These are phyloP conservation scores for Thoreauomyces humboldtii DNA, from an alignment of 192 early-diverging fungal species.

Conservation along the genomic window DNA sequence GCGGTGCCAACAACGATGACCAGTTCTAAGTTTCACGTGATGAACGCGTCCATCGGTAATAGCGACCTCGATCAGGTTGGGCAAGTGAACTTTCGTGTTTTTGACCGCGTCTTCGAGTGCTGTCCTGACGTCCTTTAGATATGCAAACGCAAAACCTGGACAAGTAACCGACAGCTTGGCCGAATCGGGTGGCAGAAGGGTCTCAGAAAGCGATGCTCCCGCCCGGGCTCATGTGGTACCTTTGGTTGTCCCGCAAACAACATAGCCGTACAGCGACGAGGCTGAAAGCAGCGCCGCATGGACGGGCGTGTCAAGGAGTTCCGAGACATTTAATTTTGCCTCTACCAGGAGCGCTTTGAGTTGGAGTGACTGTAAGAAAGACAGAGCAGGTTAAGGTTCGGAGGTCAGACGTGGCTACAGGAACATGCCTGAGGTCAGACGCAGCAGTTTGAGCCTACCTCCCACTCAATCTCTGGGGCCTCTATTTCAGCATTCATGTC, in stretches of 20 bases:
- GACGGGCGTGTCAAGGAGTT: slow-evolving; percentile 1
- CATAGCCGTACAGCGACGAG: slow-evolving; percentile 16
- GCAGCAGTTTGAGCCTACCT: too few relatives aligned
- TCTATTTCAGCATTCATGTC: too few relatives aligned
- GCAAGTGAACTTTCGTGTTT: neutral
- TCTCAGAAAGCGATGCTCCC: neutral
- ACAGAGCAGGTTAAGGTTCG: too few relatives aligned
- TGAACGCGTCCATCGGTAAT: neutral
- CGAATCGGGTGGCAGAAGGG: neutral
- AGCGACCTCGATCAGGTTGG: neutral
- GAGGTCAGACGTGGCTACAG: too few relatives aligned
- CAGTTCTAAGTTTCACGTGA: slow-evolving; percentile 11
- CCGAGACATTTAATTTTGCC: slow-evolving; percentile 20
- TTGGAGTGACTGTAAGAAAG: slow-evolving; percentile 29
- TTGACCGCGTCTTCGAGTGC: neutral
- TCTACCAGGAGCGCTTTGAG: slow-evolving; percentile 32
- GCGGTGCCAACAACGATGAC: neutral
- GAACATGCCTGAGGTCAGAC: too few relatives aligned
- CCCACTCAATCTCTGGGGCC: too few relatives aligned
- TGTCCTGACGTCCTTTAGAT: slow-evolving; percentile 5
- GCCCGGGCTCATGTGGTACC: slow-evolving; percentile 6
- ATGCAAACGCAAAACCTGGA: slow-evolving; percentile 20
- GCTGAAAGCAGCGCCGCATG: neutral
- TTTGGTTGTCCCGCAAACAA: slow-evolving; percentile 10
- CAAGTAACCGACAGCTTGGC: too few relatives aligned